phyloP scores from a whole-genome alignment of 495 filamentous ascomycete species.

The Trichoderma erinaceum region DNA sequence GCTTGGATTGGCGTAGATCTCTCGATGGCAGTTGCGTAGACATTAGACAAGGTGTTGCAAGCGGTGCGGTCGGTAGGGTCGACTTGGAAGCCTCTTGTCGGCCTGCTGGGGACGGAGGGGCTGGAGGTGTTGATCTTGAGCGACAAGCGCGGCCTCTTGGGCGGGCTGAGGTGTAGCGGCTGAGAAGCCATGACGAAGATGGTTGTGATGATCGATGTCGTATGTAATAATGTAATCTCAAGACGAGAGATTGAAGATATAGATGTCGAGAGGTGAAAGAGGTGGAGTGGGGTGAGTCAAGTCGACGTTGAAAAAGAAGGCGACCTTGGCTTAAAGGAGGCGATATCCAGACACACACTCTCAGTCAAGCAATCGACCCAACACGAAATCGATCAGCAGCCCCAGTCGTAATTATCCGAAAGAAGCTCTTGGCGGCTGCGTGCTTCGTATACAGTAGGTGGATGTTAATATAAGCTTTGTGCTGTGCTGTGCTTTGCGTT shows the following conservation, averaged over 20 bases:
- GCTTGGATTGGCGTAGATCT: conserved; percentile 51
- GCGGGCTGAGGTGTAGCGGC: conserved; percentile 29
- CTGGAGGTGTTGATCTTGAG: conserved; percentile 59
- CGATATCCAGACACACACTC: too few relatives aligned
- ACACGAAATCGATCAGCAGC: too few relatives aligned
- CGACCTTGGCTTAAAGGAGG: neutral
- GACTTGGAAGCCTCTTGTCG: conserved; percentile 33
- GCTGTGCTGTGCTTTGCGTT: too few relatives aligned
- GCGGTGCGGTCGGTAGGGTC: conserved; percentile 67
- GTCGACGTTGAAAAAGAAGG: neutral
- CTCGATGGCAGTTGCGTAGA: conserved; percentile 63
- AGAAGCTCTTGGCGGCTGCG: too few relatives aligned
- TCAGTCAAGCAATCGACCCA: too few relatives aligned
- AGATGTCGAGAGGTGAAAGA: neutral
- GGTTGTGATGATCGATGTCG: neutral
- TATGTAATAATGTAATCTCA: neutral
- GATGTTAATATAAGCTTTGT: too few relatives aligned
- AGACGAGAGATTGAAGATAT: neutral
- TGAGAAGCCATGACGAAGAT: neutral
- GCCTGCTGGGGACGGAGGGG: conserved; percentile 25
- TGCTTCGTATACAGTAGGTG: too few relatives aligned
- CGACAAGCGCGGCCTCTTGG: conserved; percentile 68
- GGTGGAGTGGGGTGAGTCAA: neutral
- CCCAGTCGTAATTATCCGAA: too few relatives aligned
- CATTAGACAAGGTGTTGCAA: conserved; percentile 78